phyloP scores from a whole-genome alignment of 2,329 filamentous ascomycete species.

The Neocucurbitaria cava region DNA sequence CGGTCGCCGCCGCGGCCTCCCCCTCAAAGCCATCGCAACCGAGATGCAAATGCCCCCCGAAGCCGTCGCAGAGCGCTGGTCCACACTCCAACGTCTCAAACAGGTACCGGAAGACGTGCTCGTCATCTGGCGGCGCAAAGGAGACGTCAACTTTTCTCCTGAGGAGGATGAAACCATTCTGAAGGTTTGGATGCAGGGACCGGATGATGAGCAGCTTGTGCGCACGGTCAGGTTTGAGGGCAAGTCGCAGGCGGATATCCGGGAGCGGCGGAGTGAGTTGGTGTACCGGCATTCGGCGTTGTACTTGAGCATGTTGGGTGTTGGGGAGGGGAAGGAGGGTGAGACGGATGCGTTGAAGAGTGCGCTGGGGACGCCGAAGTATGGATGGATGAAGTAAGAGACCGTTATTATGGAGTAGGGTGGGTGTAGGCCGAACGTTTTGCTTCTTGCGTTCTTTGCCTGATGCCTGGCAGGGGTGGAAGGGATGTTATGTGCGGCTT shows the following conservation, averaged over 20 bases:
- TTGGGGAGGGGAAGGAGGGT: background rate
- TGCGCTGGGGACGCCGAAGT: background rate
- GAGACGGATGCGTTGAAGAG: background rate
- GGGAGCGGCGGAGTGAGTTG: slow-evolving; percentile 1
- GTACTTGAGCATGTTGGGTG: slow-evolving; percentile 5
- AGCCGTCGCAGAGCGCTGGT: slow-evolving; percentile 13
- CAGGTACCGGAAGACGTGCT: slow-evolving; percentile 11
- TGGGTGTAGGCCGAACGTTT: too few species aligned
- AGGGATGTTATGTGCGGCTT: too few species aligned
- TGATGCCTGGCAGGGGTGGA: too few species aligned
- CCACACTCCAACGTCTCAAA: slow-evolving; percentile 2
- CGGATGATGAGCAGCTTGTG: slow-evolving; percentile 4
- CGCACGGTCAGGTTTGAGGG: background rate
- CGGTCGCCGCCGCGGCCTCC: slow-evolving; percentile 2
- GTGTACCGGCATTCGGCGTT: background rate
- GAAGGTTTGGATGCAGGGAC: slow-evolving; percentile 1
- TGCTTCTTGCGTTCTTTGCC: too few species aligned
- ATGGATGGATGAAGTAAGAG: background rate
- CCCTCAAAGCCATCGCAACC: background rate
- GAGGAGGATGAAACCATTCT: slow-evolving; percentile 14
- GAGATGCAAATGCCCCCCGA: slow-evolving; percentile 1
- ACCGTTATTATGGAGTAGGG: too few species aligned
- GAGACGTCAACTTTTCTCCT: background rate
- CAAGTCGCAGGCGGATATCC: slow-evolving; percentile 2
- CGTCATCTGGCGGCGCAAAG: slow-evolving; percentile 1